phyloP scores from a whole-genome alignment of 352 stramenopile genomes.

The Pythium dissotocum region DNA sequence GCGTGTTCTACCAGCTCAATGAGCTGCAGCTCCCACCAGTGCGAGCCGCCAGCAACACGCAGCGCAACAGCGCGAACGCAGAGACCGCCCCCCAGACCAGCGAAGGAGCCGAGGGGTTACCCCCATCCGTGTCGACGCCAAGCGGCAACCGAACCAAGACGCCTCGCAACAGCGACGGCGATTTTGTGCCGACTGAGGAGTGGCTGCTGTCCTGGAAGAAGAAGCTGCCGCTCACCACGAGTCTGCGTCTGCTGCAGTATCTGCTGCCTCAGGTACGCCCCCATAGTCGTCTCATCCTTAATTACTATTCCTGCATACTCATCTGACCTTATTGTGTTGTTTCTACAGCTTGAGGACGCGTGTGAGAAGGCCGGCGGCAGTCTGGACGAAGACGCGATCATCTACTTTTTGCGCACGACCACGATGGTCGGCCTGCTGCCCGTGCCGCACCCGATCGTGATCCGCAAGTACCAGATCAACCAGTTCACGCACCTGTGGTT shows the following conservation, averaged over 20 bases:
- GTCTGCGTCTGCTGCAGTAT: constrained; percentile 93
- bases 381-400: constrained; percentile 95
- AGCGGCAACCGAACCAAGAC: constrained; percentile 28
- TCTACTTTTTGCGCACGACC: constrained; percentile 96
- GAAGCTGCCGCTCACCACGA: constrained; percentile 94
- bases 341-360: constrained; percentile 58
- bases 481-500: constrained; percentile 99
- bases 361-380: constrained; percentile 80
- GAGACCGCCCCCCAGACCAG: constrained; percentile 12
- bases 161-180: constrained; percentile 43
- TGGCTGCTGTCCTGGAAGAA: constrained; percentile 96
- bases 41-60: constrained; percentile 34
- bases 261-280: constrained; percentile 87
- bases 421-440: constrained; percentile 98
- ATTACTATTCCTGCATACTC: neutral
- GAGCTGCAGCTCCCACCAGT: constrained; percentile 90
- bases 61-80: constrained; percentile 8
- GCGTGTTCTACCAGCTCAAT: constrained; percentile 92
- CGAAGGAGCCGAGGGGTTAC: constrained; percentile 1
- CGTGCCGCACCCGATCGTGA: constrained; percentile 98
- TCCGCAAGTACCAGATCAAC: constrained; percentile 99
- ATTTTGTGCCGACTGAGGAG: constrained; percentile 89
- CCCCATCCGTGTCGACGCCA: constrained; percentile 10
- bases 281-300: neutral
- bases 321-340: constrained; percentile 1